Base-by-base conservation (phyloP, 768 basidiomycete genomes). In the Dictyophora rubrovolvata region DNA sequence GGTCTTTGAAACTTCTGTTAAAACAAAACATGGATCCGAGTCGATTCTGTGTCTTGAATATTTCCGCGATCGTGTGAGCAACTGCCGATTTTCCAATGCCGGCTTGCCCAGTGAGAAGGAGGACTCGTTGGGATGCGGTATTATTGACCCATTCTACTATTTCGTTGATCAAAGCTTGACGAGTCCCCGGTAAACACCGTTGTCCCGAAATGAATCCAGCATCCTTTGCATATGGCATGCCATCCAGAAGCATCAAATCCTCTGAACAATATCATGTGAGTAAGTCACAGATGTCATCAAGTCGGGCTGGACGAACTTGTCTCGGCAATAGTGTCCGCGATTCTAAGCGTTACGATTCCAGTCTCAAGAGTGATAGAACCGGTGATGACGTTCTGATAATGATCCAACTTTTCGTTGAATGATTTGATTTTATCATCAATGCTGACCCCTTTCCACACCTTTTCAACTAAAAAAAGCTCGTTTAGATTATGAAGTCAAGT, bases 41-140 rank as follows among this genome's bases (percentile, higher is more conserved):
- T 42, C 42, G 42, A 42, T 42, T 42, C 10, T 42, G 63, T 59
- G 28, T 47, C 4, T 17, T 14, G 48, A 56, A 51, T 17, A 48
- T 46, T 16, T 46, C n/a, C 4, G 61, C 54, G 14, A 65, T 37
- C 16, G 61, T 56, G 23, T 60, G 56, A 17, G 63, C 64, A 35
- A 65, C 59, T 4, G 64, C 46, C 3, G 64, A 65, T 53, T 65
- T 65, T 28, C 64, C 64, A 1, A 55, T 54, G 17, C 64, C 64
- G 0, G 64, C 58, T 0, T 36, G 47, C 11, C 64, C 63, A 28
- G 18, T 21, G 33, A 65, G 55, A 14, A 64, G 23, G 34, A 63
- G 36, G 3, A 63, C 20, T 1, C 50, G 50, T 17, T 42, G 14
- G 4, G 47, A 23, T 17, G 14, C 28, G 16, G 2, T 1, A 14